A percentile compares a stretch with the other conserved stretches of the same genome.
Evolutionary conservation across 2,329 filamentous ascomycete species (phyloP).

Genomic region (Aphanoascus verrucosus): DNA sequence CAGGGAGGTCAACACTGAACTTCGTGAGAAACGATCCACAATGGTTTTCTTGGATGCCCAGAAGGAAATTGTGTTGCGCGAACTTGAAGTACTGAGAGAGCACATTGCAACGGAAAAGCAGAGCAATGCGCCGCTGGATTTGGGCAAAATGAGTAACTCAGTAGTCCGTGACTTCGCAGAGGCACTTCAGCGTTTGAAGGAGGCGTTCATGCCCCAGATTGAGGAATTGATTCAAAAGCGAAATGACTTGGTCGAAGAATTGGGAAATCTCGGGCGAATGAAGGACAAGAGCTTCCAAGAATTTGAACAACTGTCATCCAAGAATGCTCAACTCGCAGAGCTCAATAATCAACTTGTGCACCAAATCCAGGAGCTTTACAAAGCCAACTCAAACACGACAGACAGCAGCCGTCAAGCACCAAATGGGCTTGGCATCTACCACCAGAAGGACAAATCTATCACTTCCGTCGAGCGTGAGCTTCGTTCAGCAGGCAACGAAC

Average conservation of each 20-base stretch:
- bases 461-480: constrained; percentile 36
- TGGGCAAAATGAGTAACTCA: constrained; percentile 56
- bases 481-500: constrained; percentile 37
- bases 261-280: constrained; percentile 67
- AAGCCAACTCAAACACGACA: constrained; percentile 53
- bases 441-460: constrained; percentile 43
- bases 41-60: constrained; percentile 90
- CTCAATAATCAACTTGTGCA: constrained; percentile 93
- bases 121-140: constrained; percentile 66
- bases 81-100: constrained; percentile 78
- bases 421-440: constrained; percentile 55
- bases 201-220: constrained; percentile 61
- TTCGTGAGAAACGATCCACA: constrained; percentile 88
- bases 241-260: constrained; percentile 74
- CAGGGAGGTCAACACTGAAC: constrained; percentile 72
- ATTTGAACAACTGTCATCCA: constrained; percentile 86
- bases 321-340: constrained; percentile 87
- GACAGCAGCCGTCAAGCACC: constrained; percentile 20
- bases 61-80: constrained; percentile 87
- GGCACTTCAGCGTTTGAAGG: constrained; percentile 60
- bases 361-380: constrained; percentile 87
- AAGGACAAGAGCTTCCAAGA: constrained; percentile 90
- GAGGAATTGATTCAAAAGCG: constrained; percentile 85
- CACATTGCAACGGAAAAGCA: constrained; percentile 81
- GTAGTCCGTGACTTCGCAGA: constrained; percentile 53